A percentile compares a stretch with the other conserved stretches of the same genome.
These are phyloP conservation scores for Fusarium mexicanum DNA, from an alignment of 2,329 filamentous ascomycete species.

Conservation along the genomic window DNA sequence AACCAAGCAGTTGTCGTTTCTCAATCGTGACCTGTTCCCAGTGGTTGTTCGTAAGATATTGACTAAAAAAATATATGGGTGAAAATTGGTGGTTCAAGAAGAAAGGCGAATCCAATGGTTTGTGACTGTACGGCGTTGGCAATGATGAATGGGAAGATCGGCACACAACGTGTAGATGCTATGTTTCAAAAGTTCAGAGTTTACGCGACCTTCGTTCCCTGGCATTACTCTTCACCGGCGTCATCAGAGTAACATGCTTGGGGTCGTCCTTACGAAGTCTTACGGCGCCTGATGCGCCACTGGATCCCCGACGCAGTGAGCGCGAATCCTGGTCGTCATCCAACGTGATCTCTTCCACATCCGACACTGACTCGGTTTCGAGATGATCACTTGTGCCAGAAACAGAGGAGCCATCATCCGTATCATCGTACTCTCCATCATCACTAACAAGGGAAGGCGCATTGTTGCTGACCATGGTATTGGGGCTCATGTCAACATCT, in stretches of 20 bases:
- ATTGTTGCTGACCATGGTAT: constrained; percentile 76
- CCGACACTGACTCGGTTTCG: constrained; percentile 68
- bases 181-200: constrained; percentile 28
- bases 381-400: constrained; percentile 67
- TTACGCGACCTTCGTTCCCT: constrained; percentile 47
- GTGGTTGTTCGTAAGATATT: constrained; percentile 28
- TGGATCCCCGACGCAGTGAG: constrained; percentile 55
- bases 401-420: constrained; percentile 69
- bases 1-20: constrained; percentile 33
- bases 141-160: constrained; percentile 7
- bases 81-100: constrained; percentile 43
- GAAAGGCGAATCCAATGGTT: constrained; percentile 40
- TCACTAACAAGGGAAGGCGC: constrained; percentile 83
- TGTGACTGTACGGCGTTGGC: constrained; percentile 14
- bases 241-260: constrained; percentile 67
- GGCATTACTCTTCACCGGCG: constrained; percentile 56
- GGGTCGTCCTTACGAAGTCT: constrained; percentile 64
- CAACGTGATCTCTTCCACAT: constrained; percentile 69
- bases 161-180: not conserved
- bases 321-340: constrained; percentile 65
- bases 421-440: constrained; percentile 81
- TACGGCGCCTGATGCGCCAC: constrained; percentile 56
- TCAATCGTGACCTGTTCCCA: constrained; percentile 27
- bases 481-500: constrained; percentile 73
- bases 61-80: constrained; percentile 47